Conservation (phyloP, 2,329 filamentous ascomycete genomes). For the Aspergillus novofumigatus region DNA sequence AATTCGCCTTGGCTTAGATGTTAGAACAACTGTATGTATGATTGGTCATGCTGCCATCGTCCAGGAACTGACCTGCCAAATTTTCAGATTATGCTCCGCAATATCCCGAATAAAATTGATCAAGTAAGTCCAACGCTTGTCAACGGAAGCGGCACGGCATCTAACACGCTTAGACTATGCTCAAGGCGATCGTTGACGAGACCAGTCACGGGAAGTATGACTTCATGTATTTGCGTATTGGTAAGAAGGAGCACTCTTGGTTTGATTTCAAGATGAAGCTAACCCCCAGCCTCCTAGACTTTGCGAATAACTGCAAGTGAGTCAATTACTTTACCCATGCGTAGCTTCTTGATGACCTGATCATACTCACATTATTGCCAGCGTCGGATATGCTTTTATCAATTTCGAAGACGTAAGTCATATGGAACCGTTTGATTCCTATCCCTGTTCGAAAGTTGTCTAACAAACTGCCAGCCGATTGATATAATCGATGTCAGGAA, state of each 20-base stretch:
- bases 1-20: slow-evolving; percentile 60
- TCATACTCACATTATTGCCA: slow-evolving; percentile 33
- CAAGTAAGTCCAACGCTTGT: slow-evolving; percentile 40
- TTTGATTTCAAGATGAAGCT: slow-evolving; percentile 1
- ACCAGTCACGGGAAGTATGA: slow-evolving; percentile 81
- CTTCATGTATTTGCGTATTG: slow-evolving; percentile 90
- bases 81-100: slow-evolving; percentile 80
- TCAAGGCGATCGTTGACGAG: slow-evolving; percentile 76
- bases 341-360: not conserved
- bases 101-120: slow-evolving; percentile 88
- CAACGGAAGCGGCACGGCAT: not conserved
- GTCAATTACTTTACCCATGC: slow-evolving; percentile 28
- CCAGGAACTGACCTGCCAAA: not conserved
- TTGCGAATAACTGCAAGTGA: slow-evolving; percentile 78
- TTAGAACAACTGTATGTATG: slow-evolving; percentile 65
- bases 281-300: slow-evolving; percentile 49
- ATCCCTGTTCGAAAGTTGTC: slow-evolving; percentile 13
- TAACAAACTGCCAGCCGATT: slow-evolving; percentile 54
- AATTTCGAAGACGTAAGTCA: slow-evolving; percentile 76
- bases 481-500: slow-evolving; percentile 65
- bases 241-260: slow-evolving; percentile 30
- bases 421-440: not conserved
- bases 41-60: not conserved
- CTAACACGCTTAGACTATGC: slow-evolving; percentile 50
- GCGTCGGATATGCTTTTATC: slow-evolving; percentile 95